Percentiles rank a stretch among this genome's conserved stretches.
Conservation (phyloP, 2,329 filamentous ascomycete genomes). For the Scorias spongiosa region DNA sequence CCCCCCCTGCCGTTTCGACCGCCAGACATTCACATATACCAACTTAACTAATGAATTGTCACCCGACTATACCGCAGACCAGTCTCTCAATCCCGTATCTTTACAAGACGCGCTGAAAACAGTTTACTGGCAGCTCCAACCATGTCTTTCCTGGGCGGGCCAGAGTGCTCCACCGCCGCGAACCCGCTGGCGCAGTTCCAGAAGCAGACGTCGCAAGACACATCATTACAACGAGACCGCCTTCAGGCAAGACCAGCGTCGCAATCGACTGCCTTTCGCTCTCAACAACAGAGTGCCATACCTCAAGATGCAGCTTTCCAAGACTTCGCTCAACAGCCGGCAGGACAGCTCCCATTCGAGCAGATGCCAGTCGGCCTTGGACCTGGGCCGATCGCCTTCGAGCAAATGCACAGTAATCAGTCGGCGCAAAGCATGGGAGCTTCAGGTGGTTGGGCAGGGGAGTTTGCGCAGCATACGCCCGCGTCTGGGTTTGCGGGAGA, state of each 20-base stretch:
- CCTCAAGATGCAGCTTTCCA: slow-evolving; percentile 15
- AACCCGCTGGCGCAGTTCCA: slow-evolving; percentile 96
- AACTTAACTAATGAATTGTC: too few species aligned
- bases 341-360: slow-evolving; percentile 52
- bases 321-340: slow-evolving; percentile 72
- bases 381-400: slow-evolving; percentile 10
- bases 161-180: slow-evolving; percentile 89
- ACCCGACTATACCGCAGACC: too few species aligned
- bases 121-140: background rate
- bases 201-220: slow-evolving; percentile 94
- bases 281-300: slow-evolving; percentile 7
- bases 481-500: slow-evolving; percentile 10
- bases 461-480: slow-evolving; percentile 16
- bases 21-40: too few species aligned
- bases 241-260: slow-evolving; percentile 28
- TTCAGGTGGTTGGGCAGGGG: slow-evolving; percentile 15
- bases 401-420: slow-evolving; percentile 25
- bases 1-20: too few species aligned
- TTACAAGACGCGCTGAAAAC: background rate
- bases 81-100: too few species aligned
- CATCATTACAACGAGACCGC: slow-evolving; percentile 81
- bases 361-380: slow-evolving; percentile 16
- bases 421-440: slow-evolving; percentile 11
- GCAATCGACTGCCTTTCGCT: slow-evolving; percentile 18
- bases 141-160: slow-evolving; percentile 93